Conservation (phyloP, 2,329 filamentous ascomycete genomes). For the Anisogramma anomala region DNA sequence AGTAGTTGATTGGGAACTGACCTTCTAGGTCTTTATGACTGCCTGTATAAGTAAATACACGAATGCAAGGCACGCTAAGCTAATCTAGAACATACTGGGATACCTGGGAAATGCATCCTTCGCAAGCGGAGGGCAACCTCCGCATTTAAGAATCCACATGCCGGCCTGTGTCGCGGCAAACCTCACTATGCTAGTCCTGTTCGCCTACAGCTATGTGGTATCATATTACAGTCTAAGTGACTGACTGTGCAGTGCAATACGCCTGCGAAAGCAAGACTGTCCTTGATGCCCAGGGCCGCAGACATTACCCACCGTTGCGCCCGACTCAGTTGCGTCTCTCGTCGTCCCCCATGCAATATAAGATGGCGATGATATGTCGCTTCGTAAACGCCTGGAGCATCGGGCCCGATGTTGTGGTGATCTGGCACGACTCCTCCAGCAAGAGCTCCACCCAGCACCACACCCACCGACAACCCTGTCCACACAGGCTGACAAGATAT, state of each 20-base stretch:
- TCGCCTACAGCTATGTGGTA: not conserved
- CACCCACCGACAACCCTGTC: not conserved
- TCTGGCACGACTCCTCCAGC: not conserved
- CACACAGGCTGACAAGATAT: not conserved
- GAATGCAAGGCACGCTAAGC: too few species aligned
- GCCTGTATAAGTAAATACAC: too few species aligned
- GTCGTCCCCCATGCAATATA: slow-evolving; percentile 7
- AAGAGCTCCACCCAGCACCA: not conserved
- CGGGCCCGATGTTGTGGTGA: not conserved
- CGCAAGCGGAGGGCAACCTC: too few species aligned
- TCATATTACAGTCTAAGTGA: too few species aligned
- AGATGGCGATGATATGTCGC: slow-evolving; percentile 9
- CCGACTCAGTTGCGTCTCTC: not conserved
- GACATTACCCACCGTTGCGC: not conserved
- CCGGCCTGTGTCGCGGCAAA: too few species aligned
- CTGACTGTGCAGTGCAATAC: too few species aligned
- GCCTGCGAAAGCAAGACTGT: not conserved
- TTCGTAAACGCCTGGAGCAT: slow-evolving; percentile 7
- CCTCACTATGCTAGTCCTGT: too few species aligned
- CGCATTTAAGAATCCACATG: too few species aligned
- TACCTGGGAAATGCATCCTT: too few species aligned
- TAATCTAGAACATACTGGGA: too few species aligned
- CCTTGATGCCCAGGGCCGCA: not conserved
- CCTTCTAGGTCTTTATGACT: too few species aligned
- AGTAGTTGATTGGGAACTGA: too few species aligned